A percentile compares a stretch with the other conserved stretches of the same genome.
Evolutionary conservation across 768 basidiomycete genomes (phyloP).

Genomic region (Leccinum obscurum): DNA sequence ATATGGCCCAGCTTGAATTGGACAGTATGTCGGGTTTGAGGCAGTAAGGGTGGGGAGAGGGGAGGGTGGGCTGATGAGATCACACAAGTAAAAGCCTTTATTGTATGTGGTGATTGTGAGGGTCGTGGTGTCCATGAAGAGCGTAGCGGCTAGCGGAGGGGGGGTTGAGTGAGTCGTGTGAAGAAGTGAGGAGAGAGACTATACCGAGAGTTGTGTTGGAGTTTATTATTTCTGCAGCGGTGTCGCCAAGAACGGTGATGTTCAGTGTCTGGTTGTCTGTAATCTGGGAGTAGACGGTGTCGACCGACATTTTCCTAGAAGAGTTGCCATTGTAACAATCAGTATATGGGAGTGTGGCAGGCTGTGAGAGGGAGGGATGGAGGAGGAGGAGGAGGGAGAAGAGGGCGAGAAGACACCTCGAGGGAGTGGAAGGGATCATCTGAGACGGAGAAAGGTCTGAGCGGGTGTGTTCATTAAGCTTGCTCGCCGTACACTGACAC

Average conservation of each 20-base stretch:
- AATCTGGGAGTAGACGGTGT: constrained; percentile 73
- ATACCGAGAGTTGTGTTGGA: constrained; percentile 66
- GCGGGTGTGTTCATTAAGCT: constrained; percentile 20
- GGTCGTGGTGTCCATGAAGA: constrained; percentile 81
- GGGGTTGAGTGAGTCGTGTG: constrained; percentile 10
- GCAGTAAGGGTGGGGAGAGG: constrained; percentile 51
- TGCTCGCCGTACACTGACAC: background rate
- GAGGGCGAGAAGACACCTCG: constrained; percentile 8
- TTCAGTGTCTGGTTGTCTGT: constrained; percentile 54
- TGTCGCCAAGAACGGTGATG: constrained; percentile 69
- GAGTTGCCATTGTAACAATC: constrained; percentile 66
- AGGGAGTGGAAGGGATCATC: background rate
- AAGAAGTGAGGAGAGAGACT: constrained; percentile 20
- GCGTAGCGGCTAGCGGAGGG: constrained; percentile 56
- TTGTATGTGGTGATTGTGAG: constrained; percentile 75
- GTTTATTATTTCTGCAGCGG: constrained; percentile 58
- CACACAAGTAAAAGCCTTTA: constrained; percentile 75
- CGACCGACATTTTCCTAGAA: constrained; percentile 61
- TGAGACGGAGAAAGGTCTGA: background rate
- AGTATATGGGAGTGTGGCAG: constrained; percentile 59
- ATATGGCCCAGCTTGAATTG: constrained; percentile 75
- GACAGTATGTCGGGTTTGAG: constrained; percentile 60
- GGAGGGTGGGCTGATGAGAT: constrained; percentile 74
- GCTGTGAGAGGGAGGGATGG: constrained; percentile 45
- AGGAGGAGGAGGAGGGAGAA: constrained; percentile 13